Conservation (phyloP, 2,329 filamentous ascomycete species). For the Penicillium sp. region DNA sequence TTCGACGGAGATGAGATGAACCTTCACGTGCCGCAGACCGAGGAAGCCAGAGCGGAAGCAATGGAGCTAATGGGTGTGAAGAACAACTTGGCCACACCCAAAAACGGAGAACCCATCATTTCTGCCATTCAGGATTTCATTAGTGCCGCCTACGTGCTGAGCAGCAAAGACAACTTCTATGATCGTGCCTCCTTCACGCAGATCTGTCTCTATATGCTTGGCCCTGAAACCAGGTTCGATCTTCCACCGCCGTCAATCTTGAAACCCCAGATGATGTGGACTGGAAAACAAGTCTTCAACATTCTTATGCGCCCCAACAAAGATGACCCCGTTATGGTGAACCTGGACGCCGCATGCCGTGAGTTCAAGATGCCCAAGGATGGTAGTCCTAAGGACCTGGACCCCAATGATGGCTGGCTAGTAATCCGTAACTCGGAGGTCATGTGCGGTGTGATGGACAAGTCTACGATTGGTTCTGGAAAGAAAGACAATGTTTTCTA, state of each 20-base stretch:
- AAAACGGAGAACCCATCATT: slow-evolving; percentile 97
- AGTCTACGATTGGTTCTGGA: slow-evolving; percentile 91
- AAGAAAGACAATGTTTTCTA: slow-evolving; percentile 99
- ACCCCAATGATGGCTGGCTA: slow-evolving; percentile 84
- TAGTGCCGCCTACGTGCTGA: slow-evolving; percentile 86
- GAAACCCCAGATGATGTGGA: slow-evolving; percentile 87
- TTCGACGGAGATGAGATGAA: slow-evolving; percentile 99
- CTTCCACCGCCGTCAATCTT: slow-evolving; percentile 82
- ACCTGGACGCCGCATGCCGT: slow-evolving; percentile 89
- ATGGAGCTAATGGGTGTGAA: slow-evolving; percentile 98
- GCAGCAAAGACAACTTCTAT: slow-evolving; percentile 89
- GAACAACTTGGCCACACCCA: slow-evolving; percentile 90
- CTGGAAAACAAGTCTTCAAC: slow-evolving; percentile 94
- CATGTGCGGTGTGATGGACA: slow-evolving; percentile 98
- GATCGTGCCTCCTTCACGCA: slow-evolving; percentile 85
- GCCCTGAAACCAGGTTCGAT: slow-evolving; percentile 72
- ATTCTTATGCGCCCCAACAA: slow-evolving; percentile 87
- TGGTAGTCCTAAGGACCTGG: slow-evolving; percentile 56
- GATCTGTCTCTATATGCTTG: slow-evolving; percentile 91
- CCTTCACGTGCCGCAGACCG: slow-evolving; percentile 92
- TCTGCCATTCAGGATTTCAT: slow-evolving; percentile 99
- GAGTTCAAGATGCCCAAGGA: slow-evolving; percentile 55
- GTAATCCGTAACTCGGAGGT: slow-evolving; percentile 95
- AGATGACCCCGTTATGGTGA: slow-evolving; percentile 76
- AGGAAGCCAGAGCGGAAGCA: slow-evolving; percentile 92